phyloP scores from a whole-genome alignment of 768 basidiomycete species.

The Suillus decipiens region DNA sequence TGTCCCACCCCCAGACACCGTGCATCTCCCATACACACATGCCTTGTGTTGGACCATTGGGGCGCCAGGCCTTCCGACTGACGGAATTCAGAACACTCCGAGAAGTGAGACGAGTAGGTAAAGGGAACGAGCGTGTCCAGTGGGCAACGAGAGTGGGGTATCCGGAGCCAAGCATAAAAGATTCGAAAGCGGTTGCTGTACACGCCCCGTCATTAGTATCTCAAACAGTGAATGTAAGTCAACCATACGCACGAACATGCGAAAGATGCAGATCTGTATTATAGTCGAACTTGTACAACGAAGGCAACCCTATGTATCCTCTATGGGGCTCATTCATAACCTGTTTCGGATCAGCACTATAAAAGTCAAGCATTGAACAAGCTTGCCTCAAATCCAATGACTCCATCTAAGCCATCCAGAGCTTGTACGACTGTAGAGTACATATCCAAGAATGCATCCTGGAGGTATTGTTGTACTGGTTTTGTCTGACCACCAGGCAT shows the following conservation, averaged over 20 bases:
- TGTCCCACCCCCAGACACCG: slow-evolving; percentile 92
- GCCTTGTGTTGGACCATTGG: slow-evolving; percentile 71
- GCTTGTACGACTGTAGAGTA: slow-evolving; percentile 66
- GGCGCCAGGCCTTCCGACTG: slow-evolving; percentile 65
- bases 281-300: slow-evolving; percentile 87
- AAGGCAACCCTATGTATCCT: slow-evolving; percentile 84
- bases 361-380: background rate
- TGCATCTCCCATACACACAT: slow-evolving; percentile 89
- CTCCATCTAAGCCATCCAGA: slow-evolving; percentile 73
- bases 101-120: slow-evolving; percentile 73
- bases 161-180: slow-evolving; percentile 91
- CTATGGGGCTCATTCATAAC: slow-evolving; percentile 95
- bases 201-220: slow-evolving; percentile 1
- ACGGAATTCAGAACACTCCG: slow-evolving; percentile 59
- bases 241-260: slow-evolving; percentile 60
- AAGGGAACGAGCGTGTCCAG: slow-evolving; percentile 86
- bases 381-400: slow-evolving; percentile 87
- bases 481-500: slow-evolving; percentile 49
- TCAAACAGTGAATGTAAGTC: background rate
- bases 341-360: slow-evolving; percentile 38
- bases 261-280: slow-evolving; percentile 92
- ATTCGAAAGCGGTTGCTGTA: slow-evolving; percentile 79
- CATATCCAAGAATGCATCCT: slow-evolving; percentile 78
- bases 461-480: slow-evolving; percentile 80
- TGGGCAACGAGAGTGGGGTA: slow-evolving; percentile 75